phyloP scores from a whole-genome alignment of 257 asterid genomes.

The Salvia rosmarinus region DNA sequence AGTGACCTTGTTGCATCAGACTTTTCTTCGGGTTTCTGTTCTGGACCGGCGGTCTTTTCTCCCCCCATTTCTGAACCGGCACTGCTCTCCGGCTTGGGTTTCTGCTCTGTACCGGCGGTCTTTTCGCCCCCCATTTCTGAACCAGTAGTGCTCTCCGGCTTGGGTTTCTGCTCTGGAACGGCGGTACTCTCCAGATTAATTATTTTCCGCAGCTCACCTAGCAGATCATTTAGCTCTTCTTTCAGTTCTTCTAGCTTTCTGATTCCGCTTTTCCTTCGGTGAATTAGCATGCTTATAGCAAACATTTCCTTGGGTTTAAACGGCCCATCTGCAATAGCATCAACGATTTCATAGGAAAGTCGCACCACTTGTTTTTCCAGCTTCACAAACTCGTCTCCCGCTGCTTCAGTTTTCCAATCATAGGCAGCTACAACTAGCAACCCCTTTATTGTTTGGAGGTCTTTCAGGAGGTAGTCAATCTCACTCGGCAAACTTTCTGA shows the following conservation, averaged over 20 bases:
- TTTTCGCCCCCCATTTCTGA: too few relatives aligned
- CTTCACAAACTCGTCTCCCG: too few relatives aligned
- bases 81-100: not conserved
- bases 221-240: not conserved
- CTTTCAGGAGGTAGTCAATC: not conserved
- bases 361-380: not conserved
- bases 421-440: not conserved
- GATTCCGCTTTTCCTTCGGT: not conserved
- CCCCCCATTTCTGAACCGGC: too few relatives aligned
- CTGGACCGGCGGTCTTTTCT: too few relatives aligned
- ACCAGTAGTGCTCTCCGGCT: too few relatives aligned
- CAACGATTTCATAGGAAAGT: slow-evolving; percentile 6
- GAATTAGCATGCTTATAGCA: not conserved
- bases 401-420: not conserved
- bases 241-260: not conserved
- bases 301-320: not conserved
- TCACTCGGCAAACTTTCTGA: not conserved
- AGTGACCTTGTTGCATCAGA: too few relatives aligned
- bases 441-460: not conserved
- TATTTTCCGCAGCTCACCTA: not conserved
- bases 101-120: too few relatives aligned
- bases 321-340: not conserved
- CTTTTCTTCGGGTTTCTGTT: too few relatives aligned
- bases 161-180: too few relatives aligned
- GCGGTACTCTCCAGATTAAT: too few relatives aligned